Base-by-base conservation (phyloP, 139 green algal species). In the Volvox reticuliferus region DNA sequence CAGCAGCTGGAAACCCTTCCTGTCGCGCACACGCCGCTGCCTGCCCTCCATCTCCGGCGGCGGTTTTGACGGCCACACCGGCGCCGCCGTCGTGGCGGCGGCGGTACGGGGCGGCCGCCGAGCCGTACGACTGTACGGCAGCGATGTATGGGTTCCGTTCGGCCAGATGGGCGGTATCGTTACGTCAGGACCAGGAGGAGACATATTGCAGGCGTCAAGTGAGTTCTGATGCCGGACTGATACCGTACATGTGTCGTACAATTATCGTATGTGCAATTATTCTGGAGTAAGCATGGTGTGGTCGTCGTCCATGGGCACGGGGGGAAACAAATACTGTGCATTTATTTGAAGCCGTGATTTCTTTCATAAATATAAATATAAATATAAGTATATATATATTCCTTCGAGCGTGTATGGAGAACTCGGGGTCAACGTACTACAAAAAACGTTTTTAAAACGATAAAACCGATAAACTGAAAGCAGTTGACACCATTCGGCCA, bases 101-200 rank as follows among this genome's bases (percentile, higher is more conserved):
- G 90, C 76, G n/a, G 55, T 30, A 13, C 67, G 79, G 28, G 67
- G 82, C 26, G 84, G 83, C 20, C 91, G 91, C 20, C 89, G 92
- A 36, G 93, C 93, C 18, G 32, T 95, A 61, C 78, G 87, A 35
- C 86, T 95, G 35, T 73, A 79, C 32, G 86, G 81, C 37, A 86
- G 36, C 1, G 91, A 94, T 30, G 37, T 87, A 13, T 95, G 93
- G 93, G 89, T 91, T 6, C 91, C 93, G 0, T 93, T 94, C 81
- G 88, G 75, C 30, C 87, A 85, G 87, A 82, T 77, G 0, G 86
- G 89, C 85, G 85, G 85, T 12, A 26, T 89, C 69, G 71, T 89
- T 28, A 77, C 85, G 1, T 55, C 85, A 9, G 85, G 85, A 1
- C 85, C 85, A 12, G 71, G 44, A 6, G 85, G 85, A 1, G 71